These are phyloP conservation scores for Graphilbum sp. DNA, from an alignment of 2,329 filamentous ascomycete species.

Conservation along the genomic window DNA sequence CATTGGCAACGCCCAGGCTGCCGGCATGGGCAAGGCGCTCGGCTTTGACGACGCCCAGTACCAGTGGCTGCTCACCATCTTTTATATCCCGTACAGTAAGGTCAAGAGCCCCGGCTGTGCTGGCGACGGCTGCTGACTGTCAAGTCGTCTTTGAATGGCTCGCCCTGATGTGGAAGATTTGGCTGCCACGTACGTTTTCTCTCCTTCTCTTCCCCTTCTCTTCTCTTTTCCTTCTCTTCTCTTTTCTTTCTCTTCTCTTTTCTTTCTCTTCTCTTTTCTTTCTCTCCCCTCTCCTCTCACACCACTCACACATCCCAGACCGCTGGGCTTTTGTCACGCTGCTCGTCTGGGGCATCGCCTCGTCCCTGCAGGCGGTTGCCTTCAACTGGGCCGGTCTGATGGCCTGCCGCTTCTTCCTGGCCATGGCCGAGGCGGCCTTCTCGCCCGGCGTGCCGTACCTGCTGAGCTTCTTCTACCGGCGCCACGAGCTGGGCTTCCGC, in stretches of 20 bases:
- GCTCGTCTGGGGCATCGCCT: constrained; percentile 15
- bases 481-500: constrained; percentile 49
- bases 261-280: no score
- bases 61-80: constrained; percentile 27
- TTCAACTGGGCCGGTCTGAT: constrained; percentile 20
- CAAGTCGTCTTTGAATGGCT: constrained; percentile 23
- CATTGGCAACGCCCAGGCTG: constrained; percentile 12
- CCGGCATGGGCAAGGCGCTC: constrained; percentile 16
- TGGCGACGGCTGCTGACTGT: not conserved
- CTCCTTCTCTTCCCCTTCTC: no score
- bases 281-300: no score
- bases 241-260: no score
- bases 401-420: constrained; percentile 23
- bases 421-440: constrained; percentile 27
- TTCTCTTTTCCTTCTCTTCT: no score
- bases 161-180: constrained; percentile 25
- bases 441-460: constrained; percentile 24
- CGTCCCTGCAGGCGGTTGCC: constrained; percentile 17
- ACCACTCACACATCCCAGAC: constrained; percentile 9
- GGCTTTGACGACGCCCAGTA: constrained; percentile 21
- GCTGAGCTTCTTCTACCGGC: constrained; percentile 28
- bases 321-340: constrained; percentile 14
- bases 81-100: constrained; percentile 26
- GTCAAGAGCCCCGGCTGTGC: no score
- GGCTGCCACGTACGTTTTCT: constrained; percentile 19